Percentiles rank a stretch among this genome's conserved stretches.
Evolutionary conservation across 2,329 filamentous ascomycete genomes (phyloP).

Genomic region (Exophiala sideris): DNA sequence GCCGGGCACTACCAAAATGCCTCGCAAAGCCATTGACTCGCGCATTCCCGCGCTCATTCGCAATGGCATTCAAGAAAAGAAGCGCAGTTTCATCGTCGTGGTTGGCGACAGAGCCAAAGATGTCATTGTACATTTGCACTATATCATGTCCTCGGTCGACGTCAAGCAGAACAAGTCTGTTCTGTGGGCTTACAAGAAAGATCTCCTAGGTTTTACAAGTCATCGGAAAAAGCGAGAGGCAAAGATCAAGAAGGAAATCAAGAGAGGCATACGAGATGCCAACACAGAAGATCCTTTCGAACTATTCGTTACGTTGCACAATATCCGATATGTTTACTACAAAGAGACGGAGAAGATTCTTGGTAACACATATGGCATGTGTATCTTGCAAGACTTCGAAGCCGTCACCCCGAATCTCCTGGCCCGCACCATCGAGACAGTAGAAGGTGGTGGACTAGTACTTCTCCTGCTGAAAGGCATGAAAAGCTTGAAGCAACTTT

Average conservation of each 20-base stretch:
- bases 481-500: constrained; percentile 94
- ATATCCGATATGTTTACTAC: constrained; percentile 98
- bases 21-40: constrained; percentile 66
- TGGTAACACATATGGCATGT: constrained; percentile 98
- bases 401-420: constrained; percentile 95
- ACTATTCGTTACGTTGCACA: constrained; percentile 90
- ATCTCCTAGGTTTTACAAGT: constrained; percentile 89
- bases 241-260: constrained; percentile 98
- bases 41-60: constrained; percentile 86
- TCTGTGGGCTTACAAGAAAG: constrained; percentile 98
- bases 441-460: constrained; percentile 91
- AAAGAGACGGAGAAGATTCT: constrained; percentile 99
- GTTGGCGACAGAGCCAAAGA: constrained; percentile 94
- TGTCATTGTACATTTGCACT: constrained; percentile 91
- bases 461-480: constrained; percentile 91
- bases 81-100: constrained; percentile 95
- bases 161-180: constrained; percentile 95
- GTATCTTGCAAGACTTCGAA: constrained; percentile 96
- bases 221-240: constrained; percentile 97
- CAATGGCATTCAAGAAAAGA: constrained; percentile 91
- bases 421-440: constrained; percentile 92
- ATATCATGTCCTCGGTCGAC: constrained; percentile 85
- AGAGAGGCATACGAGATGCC: constrained; percentile 84
- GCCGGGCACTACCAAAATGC: constrained; percentile 33
- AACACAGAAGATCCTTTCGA: constrained; percentile 96